These are phyloP conservation scores for Entelexis sorbosivorans DNA, from an alignment of 1,139 yeast species.

Conservation along the genomic window DNA sequence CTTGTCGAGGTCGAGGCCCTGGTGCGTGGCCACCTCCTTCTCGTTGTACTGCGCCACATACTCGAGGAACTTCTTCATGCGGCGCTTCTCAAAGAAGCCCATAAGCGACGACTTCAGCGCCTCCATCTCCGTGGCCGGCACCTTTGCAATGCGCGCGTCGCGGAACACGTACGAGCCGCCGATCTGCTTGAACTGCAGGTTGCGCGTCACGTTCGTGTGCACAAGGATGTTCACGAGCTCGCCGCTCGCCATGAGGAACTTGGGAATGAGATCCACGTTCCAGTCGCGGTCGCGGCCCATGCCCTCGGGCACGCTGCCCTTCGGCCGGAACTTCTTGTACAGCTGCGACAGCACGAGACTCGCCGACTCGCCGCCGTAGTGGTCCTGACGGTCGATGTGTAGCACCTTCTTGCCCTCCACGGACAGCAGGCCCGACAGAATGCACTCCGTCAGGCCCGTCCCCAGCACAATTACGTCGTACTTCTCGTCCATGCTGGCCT, in stretches of 20 bases:
- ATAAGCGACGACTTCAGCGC: constrained; percentile 84
- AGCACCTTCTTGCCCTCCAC: constrained; percentile 95
- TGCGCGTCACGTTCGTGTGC: constrained; percentile 90
- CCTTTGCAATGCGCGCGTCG: constrained; percentile 84
- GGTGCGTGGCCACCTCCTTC: constrained; percentile 69
- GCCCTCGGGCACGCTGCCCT: constrained; percentile 45
- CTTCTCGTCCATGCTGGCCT: constrained; percentile 66
- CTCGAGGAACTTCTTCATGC: constrained; percentile 86
- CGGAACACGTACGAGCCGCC: constrained; percentile 92
- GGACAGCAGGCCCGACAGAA: constrained; percentile 82
- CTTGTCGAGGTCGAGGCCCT: constrained; percentile 68
- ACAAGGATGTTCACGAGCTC: constrained; percentile 90
- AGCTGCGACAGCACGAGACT: constrained; percentile 47
- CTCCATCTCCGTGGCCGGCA: constrained; percentile 83
- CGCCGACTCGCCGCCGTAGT: constrained; percentile 80
- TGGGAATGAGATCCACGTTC: constrained; percentile 95
- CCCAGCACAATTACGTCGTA: constrained; percentile 84
- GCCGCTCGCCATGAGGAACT: constrained; percentile 95
- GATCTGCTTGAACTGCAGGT: constrained; percentile 91
- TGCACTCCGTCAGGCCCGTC: constrained; percentile 91
- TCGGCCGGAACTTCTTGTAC: constrained; percentile 37
- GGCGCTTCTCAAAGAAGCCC: constrained; percentile 93
- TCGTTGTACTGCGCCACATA: constrained; percentile 77
- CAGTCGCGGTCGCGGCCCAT: constrained; percentile 93
- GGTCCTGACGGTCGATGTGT: constrained; percentile 93